Percentiles rank a stretch among this genome's conserved stretches.
phyloP scores from a whole-genome alignment of 345 rosid species.

The Ricinus communis region DNA sequence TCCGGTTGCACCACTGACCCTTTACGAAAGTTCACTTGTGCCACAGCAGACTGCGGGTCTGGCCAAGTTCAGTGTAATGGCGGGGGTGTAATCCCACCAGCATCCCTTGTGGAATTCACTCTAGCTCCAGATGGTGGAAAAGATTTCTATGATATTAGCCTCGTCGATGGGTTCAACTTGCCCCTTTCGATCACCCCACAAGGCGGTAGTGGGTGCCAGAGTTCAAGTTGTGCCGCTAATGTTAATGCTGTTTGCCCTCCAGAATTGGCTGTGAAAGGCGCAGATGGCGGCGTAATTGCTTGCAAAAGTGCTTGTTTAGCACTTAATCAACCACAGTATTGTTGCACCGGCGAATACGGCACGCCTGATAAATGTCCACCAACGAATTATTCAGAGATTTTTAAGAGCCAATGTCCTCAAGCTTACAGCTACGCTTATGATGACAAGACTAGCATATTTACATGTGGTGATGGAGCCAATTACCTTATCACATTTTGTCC shows the following conservation, averaged over 20 bases:
- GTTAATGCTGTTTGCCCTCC: constrained; percentile 45
- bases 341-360: constrained; percentile 41
- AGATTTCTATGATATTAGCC: constrained; percentile 49
- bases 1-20: constrained; percentile 38
- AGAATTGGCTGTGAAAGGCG: constrained; percentile 32
- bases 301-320: constrained; percentile 51
- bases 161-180: constrained; percentile 46
- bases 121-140: constrained; percentile 16
- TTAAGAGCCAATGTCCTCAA: constrained; percentile 53
- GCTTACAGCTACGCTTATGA: constrained; percentile 62
- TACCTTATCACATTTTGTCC: constrained; percentile 50
- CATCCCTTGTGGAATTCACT: constrained; percentile 44
- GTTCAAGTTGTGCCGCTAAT: constrained; percentile 31
- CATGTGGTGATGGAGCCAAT: constrained; percentile 39
- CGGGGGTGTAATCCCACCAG: constrained; percentile 32
- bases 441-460: constrained; percentile 37
- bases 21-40: constrained; percentile 35
- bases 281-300: constrained; percentile 28
- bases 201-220: constrained; percentile 27
- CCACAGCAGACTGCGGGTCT: constrained; percentile 50
- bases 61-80: constrained; percentile 45
- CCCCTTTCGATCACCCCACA: constrained; percentile 39
- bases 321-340: constrained; percentile 32
- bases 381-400: constrained; percentile 36
- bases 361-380: constrained; percentile 42